These are phyloP conservation scores for Fraxinus ornus DNA, from an alignment of 305 asterid species.

Conservation along the genomic window DNA sequence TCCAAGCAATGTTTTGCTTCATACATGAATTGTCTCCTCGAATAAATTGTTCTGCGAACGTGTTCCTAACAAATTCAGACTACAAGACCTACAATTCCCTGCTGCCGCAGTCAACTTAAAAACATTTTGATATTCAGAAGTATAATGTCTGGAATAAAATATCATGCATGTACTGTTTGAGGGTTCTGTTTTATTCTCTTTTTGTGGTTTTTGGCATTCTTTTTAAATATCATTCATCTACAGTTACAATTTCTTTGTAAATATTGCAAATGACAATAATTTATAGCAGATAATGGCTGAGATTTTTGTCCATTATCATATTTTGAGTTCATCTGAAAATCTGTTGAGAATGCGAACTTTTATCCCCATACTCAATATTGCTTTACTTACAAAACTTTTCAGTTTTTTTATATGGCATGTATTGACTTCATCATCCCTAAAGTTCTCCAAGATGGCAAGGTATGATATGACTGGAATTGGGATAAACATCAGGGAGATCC, in stretches of 20 bases:
- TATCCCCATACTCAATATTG: slow-evolving; percentile 25
- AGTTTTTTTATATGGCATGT: slow-evolving; percentile 70
- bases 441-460: slow-evolving; percentile 98
- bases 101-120: background rate
- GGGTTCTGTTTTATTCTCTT: background rate
- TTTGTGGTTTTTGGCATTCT: background rate
- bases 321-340: background rate
- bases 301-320: slow-evolving; percentile 3
- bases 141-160: background rate
- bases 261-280: background rate
- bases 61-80: background rate
- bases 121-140: background rate
- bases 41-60: background rate
- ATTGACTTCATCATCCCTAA: slow-evolving; percentile 59
- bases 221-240: background rate
- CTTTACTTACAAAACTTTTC: slow-evolving; percentile 49
- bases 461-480: slow-evolving; percentile 97
- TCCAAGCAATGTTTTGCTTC: background rate
- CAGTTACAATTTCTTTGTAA: background rate
- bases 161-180: background rate
- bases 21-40: background rate
- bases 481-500: slow-evolving; percentile 85
- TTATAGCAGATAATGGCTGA: background rate
- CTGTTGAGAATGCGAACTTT: slow-evolving; percentile 12
- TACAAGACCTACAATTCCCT: background rate